Evolutionary conservation across 345 rosid species (phyloP).

Genomic region (Arabidopsis thaliana): TAIR10.1 NC_003070.9:11255001-11255500

Average conservation of each 20-base stretch:
- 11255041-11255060: slow-evolving; percentile 62
- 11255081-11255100: slow-evolving; percentile 79
- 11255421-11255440: slow-evolving; percentile 64
- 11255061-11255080: slow-evolving; percentile 63
- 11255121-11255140: slow-evolving; percentile 58
- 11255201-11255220: slow-evolving; percentile 49
- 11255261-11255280: slow-evolving; percentile 73
- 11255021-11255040: slow-evolving; percentile 72
- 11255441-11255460: slow-evolving; percentile 46
- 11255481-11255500: slow-evolving; percentile 72
- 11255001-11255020: slow-evolving; percentile 68
- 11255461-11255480: slow-evolving; percentile 69
- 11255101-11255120: slow-evolving; percentile 58
- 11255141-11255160: slow-evolving; percentile 66
- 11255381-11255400: slow-evolving; percentile 79
- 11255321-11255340: slow-evolving; percentile 55
- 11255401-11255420: slow-evolving; percentile 68
- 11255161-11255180: slow-evolving; percentile 72
- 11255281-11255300: slow-evolving; percentile 67
- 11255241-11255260: slow-evolving; percentile 57
- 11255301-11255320: slow-evolving; percentile 52
- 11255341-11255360: slow-evolving; percentile 60
- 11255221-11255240: slow-evolving; percentile 59
- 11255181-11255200: slow-evolving; percentile 60
- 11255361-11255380: slow-evolving; percentile 58